Conservation (phyloP, 2,329 filamentous ascomycete species). For the Colletotrichum caudatum region DNA sequence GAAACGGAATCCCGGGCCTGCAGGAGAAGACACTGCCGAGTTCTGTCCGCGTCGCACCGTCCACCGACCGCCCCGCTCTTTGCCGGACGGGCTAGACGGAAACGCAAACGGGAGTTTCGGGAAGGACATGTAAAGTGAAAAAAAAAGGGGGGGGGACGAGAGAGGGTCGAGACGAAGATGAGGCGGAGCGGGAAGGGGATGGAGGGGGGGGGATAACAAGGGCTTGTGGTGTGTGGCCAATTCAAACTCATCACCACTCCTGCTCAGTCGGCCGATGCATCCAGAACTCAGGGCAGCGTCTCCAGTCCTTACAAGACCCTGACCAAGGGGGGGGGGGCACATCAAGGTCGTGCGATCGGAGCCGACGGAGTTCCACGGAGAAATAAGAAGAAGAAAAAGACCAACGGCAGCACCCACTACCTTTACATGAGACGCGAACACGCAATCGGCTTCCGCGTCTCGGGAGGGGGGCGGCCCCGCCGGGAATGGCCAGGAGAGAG, state of each 20-base stretch:
- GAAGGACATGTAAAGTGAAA: neutral
- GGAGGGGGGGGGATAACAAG: neutral
- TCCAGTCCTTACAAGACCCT: neutral
- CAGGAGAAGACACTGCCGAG: neutral
- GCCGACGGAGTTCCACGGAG: slow-evolving; percentile 4
- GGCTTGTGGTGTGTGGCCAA: slow-evolving; percentile 11
- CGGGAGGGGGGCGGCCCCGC: no score
- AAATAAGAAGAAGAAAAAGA: neutral
- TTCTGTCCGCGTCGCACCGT: neutral
- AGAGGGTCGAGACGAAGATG: slow-evolving; percentile 13
- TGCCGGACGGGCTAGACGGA: neutral
- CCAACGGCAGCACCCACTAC: neutral
- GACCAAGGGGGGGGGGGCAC: neutral
- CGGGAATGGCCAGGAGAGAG: neutral
- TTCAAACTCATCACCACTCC: slow-evolving; percentile 14
- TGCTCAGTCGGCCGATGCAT: neutral
- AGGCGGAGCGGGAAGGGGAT: slow-evolving; percentile 21
- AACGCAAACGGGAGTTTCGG: neutral
- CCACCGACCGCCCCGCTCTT: no score
- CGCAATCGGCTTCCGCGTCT: slow-evolving; percentile 19
- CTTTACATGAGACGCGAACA: slow-evolving; percentile 34
- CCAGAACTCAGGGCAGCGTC: neutral
- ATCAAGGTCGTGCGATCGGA: slow-evolving; percentile 9
- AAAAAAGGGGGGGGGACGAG: no score
- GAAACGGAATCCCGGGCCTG: neutral